phyloP scores from a whole-genome alignment of 2,329 filamentous ascomycete genomes.

The Penicillium sp. region DNA sequence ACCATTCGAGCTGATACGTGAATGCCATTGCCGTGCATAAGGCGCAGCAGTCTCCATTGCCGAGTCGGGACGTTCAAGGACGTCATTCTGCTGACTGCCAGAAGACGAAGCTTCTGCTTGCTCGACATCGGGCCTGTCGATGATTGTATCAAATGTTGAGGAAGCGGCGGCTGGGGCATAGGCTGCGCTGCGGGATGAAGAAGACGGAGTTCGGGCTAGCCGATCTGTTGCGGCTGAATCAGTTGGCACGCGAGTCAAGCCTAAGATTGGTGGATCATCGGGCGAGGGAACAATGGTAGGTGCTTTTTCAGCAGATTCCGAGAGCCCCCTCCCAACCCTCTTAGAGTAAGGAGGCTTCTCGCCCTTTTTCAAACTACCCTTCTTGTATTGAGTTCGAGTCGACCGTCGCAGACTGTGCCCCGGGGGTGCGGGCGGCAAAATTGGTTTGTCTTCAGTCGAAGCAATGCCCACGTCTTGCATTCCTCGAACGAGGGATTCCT shows the following conservation, averaged over 20 bases:
- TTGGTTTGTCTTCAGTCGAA: conserved; percentile 72
- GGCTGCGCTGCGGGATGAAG: conserved; percentile 23
- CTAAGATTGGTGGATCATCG: conserved; percentile 35
- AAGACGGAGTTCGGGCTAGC: conserved; percentile 49
- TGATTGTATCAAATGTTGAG: conserved; percentile 30
- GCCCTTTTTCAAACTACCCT: conserved; percentile 78
- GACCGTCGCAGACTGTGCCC: conserved; percentile 82
- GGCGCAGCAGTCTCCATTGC: conserved; percentile 32
- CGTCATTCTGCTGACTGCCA: conserved; percentile 21
- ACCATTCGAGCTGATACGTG: conserved; percentile 56
- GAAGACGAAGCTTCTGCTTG: conserved; percentile 12
- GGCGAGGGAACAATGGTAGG: conserved; percentile 35
- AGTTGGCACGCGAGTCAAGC: conserved; percentile 36
- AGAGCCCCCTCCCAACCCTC: conserved; percentile 59
- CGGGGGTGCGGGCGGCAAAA: conserved; percentile 70
- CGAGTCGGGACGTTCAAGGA: conserved; percentile 30
- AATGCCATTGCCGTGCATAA: conserved; percentile 53
- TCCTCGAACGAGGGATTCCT: conserved; percentile 51
- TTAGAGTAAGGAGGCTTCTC: conserved; percentile 74
- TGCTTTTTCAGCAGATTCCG: conserved; percentile 59
- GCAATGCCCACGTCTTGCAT: conserved; percentile 45
- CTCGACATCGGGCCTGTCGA: conserved; percentile 27
- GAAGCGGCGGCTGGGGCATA: conserved; percentile 21
- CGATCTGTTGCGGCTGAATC: conserved; percentile 32
- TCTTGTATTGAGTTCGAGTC: conserved; percentile 86